Conservation (phyloP, 2,329 filamentous ascomycete genomes). For the Colletotrichum sansevieriae region DNA sequence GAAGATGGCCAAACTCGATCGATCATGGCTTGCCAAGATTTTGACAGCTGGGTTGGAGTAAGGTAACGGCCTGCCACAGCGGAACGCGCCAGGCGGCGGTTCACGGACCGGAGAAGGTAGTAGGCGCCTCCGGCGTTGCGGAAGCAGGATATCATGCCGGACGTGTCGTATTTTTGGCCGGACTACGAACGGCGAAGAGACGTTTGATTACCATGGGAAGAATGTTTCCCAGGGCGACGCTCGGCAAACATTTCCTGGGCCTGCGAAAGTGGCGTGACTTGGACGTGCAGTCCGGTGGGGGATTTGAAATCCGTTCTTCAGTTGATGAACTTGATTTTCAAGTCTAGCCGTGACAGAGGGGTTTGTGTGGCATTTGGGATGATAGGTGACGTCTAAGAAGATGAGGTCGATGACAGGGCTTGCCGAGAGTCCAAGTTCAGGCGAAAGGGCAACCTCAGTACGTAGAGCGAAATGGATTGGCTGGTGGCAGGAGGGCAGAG, state of each 20-base stretch:
- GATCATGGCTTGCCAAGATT: conserved; percentile 2
- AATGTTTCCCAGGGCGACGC: conserved; percentile 28
- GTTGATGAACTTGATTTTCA: background rate
- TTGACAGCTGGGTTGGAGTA: background rate
- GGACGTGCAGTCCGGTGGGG: background rate
- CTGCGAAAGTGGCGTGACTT: conserved; percentile 24
- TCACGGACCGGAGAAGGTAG: background rate
- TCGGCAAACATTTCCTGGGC: conserved; percentile 22
- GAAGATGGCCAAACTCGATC: background rate
- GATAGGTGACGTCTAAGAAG: conserved; percentile 33
- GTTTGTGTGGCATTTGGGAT: conserved; percentile 12
- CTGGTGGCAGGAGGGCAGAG: background rate
- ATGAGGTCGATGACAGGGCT: conserved; percentile 8
- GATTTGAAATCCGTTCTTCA: conserved; percentile 1
- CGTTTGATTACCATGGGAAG: conserved; percentile 29
- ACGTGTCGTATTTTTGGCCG: conserved; percentile 13
- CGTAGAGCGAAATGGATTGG: conserved; percentile 26
- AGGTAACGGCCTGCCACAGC: background rate
- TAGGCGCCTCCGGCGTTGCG: conserved; percentile 4
- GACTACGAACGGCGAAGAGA: background rate
- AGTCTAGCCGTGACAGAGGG: conserved; percentile 17
- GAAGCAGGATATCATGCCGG: conserved; percentile 21
- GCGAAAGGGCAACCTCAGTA: background rate
- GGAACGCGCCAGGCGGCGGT: background rate
- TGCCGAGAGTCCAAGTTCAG: conserved; percentile 22